Conservation (phyloP, 371 early-diverging fungal genomes). For the Rhizopus delemar region DNA sequence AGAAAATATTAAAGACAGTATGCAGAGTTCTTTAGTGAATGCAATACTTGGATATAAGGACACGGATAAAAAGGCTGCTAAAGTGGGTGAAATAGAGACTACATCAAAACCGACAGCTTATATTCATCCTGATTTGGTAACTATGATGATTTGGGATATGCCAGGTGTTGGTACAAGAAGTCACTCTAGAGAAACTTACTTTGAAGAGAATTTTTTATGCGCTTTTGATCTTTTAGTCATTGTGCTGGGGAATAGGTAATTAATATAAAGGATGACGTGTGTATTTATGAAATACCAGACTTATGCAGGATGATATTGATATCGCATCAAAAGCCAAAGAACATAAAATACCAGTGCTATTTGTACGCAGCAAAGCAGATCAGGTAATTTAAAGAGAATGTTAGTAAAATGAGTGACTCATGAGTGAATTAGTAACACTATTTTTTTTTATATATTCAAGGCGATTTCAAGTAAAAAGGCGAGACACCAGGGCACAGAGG, state of each 20-base stretch:
- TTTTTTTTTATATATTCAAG: conserved; percentile 13
- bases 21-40: conserved; percentile 49
- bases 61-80: conserved; percentile 31
- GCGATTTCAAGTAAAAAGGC: conserved; percentile 40
- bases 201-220: conserved; percentile 48
- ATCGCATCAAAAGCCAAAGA: conserved; percentile 44
- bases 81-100: conserved; percentile 47
- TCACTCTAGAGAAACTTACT: conserved; percentile 47
- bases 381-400: conserved; percentile 22
- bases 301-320: conserved; percentile 36
- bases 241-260: conserved; percentile 50
- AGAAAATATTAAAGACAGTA: conserved; percentile 3
- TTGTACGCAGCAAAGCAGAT: conserved; percentile 51
- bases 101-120: conserved; percentile 37
- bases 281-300: conserved; percentile 16
- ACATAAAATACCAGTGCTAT: conserved; percentile 37
- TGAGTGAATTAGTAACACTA: background rate
- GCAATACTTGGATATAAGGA: conserved; percentile 49
- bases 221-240: conserved; percentile 52
- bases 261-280: background rate
- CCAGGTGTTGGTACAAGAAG: conserved; percentile 49
- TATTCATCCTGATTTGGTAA: conserved; percentile 46
- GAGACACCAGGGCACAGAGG: conserved; percentile 19
- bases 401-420: too few relatives aligned
- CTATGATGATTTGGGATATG: conserved; percentile 55